A percentile compares a stretch with the other conserved stretches of the same genome.
phyloP scores from a whole-genome alignment of 2,329 filamentous ascomycete species.

The Blastomyces percursus region DNA sequence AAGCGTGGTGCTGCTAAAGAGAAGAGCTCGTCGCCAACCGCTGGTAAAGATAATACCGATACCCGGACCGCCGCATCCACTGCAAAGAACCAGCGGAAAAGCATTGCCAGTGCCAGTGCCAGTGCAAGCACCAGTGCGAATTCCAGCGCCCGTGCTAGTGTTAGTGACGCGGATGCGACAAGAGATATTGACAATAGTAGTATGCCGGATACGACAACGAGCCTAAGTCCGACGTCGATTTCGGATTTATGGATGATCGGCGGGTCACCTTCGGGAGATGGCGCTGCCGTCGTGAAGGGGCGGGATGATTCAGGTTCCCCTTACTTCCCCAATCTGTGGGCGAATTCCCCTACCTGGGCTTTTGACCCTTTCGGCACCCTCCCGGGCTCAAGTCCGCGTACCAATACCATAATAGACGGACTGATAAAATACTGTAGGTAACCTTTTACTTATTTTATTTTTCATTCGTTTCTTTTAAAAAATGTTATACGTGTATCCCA shows the following conservation, averaged over 20 bases:
- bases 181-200: not conserved
- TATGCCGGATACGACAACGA: not conserved
- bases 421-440: conserved; percentile 26
- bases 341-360: conserved; percentile 19
- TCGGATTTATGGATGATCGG: not conserved
- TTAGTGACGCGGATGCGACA: not conserved
- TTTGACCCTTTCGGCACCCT: conserved; percentile 28
- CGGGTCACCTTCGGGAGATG: not conserved
- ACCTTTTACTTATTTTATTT: too few species aligned
- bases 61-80: not conserved
- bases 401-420: conserved; percentile 19
- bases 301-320: not conserved
- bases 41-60: not conserved
- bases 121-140: not conserved
- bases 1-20: conserved; percentile 18
- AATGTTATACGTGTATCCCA: not conserved
- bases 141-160: too few species aligned
- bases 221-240: not conserved
- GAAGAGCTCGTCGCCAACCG: not conserved
- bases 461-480: too few species aligned
- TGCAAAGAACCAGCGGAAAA: not conserved
- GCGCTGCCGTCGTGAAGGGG: not conserved
- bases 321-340: not conserved
- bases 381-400: conserved; percentile 19
- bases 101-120: not conserved